Conservation (phyloP, 2,329 filamentous ascomycete genomes). For the Alternaria infectoria region DNA sequence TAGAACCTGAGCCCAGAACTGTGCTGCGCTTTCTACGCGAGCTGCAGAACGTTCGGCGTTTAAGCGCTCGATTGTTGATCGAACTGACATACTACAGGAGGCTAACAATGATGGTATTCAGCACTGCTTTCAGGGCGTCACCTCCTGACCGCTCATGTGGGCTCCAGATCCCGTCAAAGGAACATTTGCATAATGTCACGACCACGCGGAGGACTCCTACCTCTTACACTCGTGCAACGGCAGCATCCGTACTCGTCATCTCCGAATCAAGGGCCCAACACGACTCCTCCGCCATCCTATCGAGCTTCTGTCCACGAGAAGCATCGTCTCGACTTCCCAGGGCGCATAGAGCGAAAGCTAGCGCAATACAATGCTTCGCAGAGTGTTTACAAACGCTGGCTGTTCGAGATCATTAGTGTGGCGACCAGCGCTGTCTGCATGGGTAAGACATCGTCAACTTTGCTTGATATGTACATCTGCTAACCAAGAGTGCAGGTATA, state of each 20-base stretch:
- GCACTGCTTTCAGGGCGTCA: background rate
- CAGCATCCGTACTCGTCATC: background rate
- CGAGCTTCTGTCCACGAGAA: background rate
- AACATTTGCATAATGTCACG: background rate
- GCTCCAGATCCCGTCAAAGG: background rate
- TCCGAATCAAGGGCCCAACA: background rate
- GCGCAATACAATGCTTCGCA: slow-evolving; percentile 30
- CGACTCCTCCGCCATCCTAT: background rate
- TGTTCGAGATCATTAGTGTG: slow-evolving; percentile 38
- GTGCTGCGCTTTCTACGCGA: background rate
- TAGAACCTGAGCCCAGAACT: background rate
- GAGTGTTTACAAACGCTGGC: slow-evolving; percentile 30
- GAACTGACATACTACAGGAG: background rate
- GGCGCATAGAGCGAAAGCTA: slow-evolving; percentile 30
- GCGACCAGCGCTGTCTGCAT: slow-evolving; percentile 43
- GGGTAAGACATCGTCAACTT: no score
- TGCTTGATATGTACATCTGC: background rate
- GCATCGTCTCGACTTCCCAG: slow-evolving; percentile 18
- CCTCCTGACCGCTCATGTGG: background rate
- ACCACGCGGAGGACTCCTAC: background rate
- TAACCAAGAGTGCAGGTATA: background rate
- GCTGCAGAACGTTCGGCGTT: background rate
- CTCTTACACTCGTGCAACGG: background rate
- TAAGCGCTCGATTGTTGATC: background rate
- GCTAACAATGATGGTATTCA: background rate